Percentiles rank a stretch among this genome's conserved stretches.
phyloP scores from a whole-genome alignment of 192 early-diverging fungal species.

The Coemansia sp. region DNA sequence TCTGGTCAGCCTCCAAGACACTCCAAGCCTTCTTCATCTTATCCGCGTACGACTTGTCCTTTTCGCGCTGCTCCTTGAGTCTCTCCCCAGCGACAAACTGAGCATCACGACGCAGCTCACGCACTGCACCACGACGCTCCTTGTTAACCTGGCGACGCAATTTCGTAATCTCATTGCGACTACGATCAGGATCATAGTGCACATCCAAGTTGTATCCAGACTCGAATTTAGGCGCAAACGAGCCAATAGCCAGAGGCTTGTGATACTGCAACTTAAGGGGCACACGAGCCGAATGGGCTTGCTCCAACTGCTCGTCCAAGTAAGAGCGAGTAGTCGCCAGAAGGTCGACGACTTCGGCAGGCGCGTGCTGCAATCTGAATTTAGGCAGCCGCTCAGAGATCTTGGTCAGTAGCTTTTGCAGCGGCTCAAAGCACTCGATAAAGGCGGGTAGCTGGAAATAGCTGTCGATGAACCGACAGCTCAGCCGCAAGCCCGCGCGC shows the following conservation, averaged over 20 bases:
- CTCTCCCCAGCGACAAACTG: constrained; percentile 80
- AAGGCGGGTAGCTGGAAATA: constrained; percentile 67
- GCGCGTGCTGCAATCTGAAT: constrained; percentile 35
- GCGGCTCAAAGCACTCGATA: constrained; percentile 59
- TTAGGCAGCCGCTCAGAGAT: constrained; percentile 24
- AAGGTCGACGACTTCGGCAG: constrained; percentile 3
- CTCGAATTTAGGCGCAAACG: constrained; percentile 91
- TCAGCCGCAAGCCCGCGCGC: constrained; percentile 17
- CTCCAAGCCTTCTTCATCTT: constrained; percentile 92
- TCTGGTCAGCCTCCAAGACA: constrained; percentile 79
- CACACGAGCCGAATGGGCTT: constrained; percentile 54
- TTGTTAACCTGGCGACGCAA: constrained; percentile 81
- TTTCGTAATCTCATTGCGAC: constrained; percentile 73
- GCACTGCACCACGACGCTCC: constrained; percentile 91
- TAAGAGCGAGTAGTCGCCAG: constrained; percentile 26
- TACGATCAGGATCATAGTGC: constrained; percentile 78
- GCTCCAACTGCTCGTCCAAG: constrained; percentile 56
- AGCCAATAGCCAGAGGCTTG: constrained; percentile 81
- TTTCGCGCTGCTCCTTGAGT: constrained; percentile 66
- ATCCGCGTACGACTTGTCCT: constrained; percentile 80
- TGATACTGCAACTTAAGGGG: constrained; percentile 84
- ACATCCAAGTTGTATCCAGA: constrained; percentile 84
- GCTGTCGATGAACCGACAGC: constrained; percentile 31
- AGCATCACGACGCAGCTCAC: constrained; percentile 94
- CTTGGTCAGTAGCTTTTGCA: constrained; percentile 17